Percentiles rank a stretch among this genome's conserved stretches.
Evolutionary conservation across 1,284 basidiomycete genomes (phyloP).

Genomic region (Irpex rosettiformis): DNA sequence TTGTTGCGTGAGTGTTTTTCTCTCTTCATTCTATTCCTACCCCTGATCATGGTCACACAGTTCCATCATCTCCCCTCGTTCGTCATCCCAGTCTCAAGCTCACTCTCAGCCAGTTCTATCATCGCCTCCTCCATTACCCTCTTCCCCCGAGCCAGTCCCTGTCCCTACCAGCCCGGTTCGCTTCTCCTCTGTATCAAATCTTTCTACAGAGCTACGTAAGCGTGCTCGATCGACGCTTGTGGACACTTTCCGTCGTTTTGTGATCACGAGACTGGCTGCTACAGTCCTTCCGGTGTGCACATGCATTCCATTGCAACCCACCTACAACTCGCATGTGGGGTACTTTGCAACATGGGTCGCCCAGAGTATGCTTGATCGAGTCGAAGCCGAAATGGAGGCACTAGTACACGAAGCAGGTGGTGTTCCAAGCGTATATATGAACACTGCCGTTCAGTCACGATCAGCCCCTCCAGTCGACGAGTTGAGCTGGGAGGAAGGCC

Average conservation of each 20-base stretch:
- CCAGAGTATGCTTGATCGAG: constrained; percentile 49
- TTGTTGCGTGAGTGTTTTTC: constrained; percentile 53
- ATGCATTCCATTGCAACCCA: constrained; percentile 31
- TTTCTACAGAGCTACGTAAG: constrained; percentile 43
- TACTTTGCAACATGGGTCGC: constrained; percentile 39
- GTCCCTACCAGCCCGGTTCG: constrained; percentile 13
- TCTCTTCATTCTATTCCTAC: neutral
- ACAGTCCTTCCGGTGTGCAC: constrained; percentile 2
- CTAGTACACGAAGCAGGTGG: constrained; percentile 41
- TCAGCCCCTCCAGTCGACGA: neutral
- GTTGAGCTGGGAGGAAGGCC: neutral
- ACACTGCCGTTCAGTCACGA: constrained; percentile 5
- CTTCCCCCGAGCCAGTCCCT: constrained; percentile 25
- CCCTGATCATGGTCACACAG: neutral
- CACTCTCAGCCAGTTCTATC: constrained; percentile 21
- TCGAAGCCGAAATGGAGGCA: constrained; percentile 43
- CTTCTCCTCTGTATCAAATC: constrained; percentile 1
- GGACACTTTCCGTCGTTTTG: constrained; percentile 69
- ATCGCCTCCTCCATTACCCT: constrained; percentile 20
- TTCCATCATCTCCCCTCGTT: constrained; percentile 12
- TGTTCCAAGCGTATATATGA: constrained; percentile 20
- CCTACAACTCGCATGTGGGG: neutral
- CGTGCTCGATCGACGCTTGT: constrained; percentile 73
- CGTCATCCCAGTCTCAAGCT: constrained; percentile 11
- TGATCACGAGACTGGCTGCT: constrained; percentile 43